Conservation (phyloP, 106 monocot species). For the Acanthochlamys bracteata region DNA sequence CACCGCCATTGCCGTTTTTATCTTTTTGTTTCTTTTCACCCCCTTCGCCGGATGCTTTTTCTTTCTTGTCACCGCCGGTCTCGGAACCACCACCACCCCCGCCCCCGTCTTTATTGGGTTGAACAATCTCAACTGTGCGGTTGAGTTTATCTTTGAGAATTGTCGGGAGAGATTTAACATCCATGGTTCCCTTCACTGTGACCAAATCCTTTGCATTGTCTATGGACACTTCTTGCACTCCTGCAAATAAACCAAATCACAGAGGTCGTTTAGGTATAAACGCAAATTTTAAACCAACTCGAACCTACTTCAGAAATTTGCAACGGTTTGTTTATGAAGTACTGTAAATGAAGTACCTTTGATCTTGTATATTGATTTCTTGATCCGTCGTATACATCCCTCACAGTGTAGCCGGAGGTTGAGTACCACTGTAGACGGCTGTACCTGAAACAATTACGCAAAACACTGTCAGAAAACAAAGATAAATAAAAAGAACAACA, state of each 20-base stretch:
- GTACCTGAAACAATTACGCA: conserved; percentile 11
- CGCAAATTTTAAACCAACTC: no score
- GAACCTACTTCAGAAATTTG: not conserved
- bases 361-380: conserved; percentile 38
- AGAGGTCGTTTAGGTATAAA: no score
- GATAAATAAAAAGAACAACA: not conserved
- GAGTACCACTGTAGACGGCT: conserved; percentile 42
- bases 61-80: conserved; percentile 11
- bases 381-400: conserved; percentile 56
- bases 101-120: conserved; percentile 28
- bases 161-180: conserved; percentile 22
- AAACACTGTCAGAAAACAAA: not conserved
- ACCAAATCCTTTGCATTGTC: conserved; percentile 48
- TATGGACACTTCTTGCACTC: conserved; percentile 48
- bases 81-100: conserved; percentile 10
- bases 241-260: conserved; percentile 15
- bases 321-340: not conserved
- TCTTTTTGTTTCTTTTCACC: conserved; percentile 15
- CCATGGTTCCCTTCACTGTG: conserved; percentile 74
- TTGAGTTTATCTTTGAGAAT: conserved; percentile 38
- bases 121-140: conserved; percentile 40
- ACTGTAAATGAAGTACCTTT: conserved; percentile 35
- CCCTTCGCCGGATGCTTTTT: conserved; percentile 11
- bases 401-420: conserved; percentile 78
- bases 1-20: conserved; percentile 9